Evolutionary conservation across 148 eudicot species (phyloP).

Genomic region (Camellia sinensis): DNA sequence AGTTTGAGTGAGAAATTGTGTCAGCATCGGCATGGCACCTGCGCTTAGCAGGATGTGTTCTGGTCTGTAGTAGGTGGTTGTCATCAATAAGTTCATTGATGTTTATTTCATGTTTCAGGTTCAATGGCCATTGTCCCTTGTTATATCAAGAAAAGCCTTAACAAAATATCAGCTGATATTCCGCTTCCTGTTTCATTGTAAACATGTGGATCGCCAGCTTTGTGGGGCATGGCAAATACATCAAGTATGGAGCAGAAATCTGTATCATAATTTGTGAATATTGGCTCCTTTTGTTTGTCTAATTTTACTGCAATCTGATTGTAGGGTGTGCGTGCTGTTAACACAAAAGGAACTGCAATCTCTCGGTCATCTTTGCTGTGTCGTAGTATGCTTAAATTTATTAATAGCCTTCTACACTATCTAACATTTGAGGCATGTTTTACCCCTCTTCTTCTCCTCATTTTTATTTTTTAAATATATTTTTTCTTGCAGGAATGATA

Average conservation of each 20-base stretch:
- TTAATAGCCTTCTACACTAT: conserved; percentile 87
- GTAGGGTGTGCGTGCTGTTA: conserved; percentile 82
- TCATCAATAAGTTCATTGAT: neutral
- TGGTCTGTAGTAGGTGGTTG: neutral
- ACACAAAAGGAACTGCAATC: conserved; percentile 73
- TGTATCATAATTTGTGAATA: conserved; percentile 3
- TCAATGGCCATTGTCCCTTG: conserved; percentile 95
- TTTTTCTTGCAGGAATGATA: neutral
- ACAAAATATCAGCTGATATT: conserved; percentile 95
- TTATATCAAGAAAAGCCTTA: conserved; percentile 85
- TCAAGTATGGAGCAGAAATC: conserved; percentile 56
- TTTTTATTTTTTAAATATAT: neutral
- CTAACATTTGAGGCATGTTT: conserved; percentile 86
- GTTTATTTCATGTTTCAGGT: conserved; percentile 51
- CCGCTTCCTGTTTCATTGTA: conserved; percentile 90
- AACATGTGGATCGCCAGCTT: conserved; percentile 91
- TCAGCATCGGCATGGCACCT: no score
- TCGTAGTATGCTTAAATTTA: conserved; percentile 91
- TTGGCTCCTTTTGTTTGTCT: neutral
- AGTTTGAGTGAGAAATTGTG: no score
- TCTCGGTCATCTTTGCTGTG: conserved; percentile 90
- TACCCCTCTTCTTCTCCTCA: neutral
- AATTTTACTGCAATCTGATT: conserved; percentile 20
- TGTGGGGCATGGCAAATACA: conserved; percentile 98
- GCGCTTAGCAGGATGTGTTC: no score